A percentile compares a stretch with the other conserved stretches of the same genome.
Evolutionary conservation across 1,284 basidiomycete species (phyloP).

Genomic region (Puccinia sorghi): DNA sequence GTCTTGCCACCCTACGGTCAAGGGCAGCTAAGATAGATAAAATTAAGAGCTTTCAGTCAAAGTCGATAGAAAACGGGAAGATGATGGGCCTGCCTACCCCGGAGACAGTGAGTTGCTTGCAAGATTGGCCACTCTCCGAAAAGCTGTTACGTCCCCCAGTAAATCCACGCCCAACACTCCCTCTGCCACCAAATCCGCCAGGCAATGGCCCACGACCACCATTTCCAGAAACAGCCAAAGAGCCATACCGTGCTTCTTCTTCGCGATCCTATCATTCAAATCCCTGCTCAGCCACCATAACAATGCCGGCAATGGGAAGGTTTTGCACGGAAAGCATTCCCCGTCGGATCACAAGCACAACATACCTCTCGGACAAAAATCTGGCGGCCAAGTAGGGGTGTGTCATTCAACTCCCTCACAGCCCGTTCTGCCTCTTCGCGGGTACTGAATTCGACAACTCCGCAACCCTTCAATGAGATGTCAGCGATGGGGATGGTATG

Average conservation of each 20-base stretch:
- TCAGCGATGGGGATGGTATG: background rate
- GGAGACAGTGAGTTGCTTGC: slow-evolving; percentile 48
- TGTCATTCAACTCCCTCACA: slow-evolving; percentile 82
- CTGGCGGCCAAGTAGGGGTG: slow-evolving; percentile 80
- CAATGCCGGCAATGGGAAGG: background rate
- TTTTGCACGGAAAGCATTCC: background rate
- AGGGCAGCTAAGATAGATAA: slow-evolving; percentile 69
- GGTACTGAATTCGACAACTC: slow-evolving; percentile 86
- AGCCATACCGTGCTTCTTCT: slow-evolving; percentile 88
- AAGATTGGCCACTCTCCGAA: slow-evolving; percentile 18
- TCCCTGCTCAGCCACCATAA: slow-evolving; percentile 14
- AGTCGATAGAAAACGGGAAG: background rate
- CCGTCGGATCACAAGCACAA: background rate
- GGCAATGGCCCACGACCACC: slow-evolving; percentile 63
- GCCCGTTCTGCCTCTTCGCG: slow-evolving; percentile 80
- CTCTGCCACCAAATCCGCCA: slow-evolving; percentile 59
- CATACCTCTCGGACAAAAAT: slow-evolving; percentile 92
- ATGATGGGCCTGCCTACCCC: slow-evolving; percentile 33
- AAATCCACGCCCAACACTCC: slow-evolving; percentile 52
- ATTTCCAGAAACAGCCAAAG: slow-evolving; percentile 73
- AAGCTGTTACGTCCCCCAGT: slow-evolving; percentile 34
- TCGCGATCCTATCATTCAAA: slow-evolving; percentile 76
- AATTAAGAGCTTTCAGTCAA: slow-evolving; percentile 1
- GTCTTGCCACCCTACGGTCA: slow-evolving; percentile 97
- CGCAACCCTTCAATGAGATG: slow-evolving; percentile 57